Evolutionary conservation across 768 basidiomycete genomes (phyloP), one percentile per base, ranked within the genome.

Genomic region (Suillus americanus): DNA sequence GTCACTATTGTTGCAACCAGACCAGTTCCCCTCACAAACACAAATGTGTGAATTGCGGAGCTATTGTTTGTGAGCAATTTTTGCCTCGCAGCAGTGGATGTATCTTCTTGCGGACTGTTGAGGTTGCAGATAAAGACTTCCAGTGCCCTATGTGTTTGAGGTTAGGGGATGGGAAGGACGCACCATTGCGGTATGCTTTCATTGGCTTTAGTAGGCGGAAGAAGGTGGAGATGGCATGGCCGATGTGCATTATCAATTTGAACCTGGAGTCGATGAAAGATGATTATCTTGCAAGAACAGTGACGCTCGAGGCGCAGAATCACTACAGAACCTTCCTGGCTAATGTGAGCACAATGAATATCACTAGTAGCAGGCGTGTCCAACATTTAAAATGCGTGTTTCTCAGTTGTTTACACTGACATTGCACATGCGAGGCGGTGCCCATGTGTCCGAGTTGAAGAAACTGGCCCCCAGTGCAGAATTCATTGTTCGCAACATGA

Each of bases 121-220:
- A 23, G 9, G 2, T 1, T 12, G 0, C 1, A 3, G n/a, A 20
- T 2, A 23, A 5, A 1, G 45, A 20, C 0, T 46, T 46, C 12
- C 3, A 0, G 20, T 46, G 45, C 8, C 45, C n/a, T 20, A 4
- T 23, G 3, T 46, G 45, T 9, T 46, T 18, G 2, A 41, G 41
- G 41, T 10, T 2, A 0, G n/a, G 10, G 4, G 45, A 23, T 6
- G n/a, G n/a, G 9, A 46, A 46, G 10, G n/a, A 23, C 2, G 3
- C 2, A 9, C 45, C 8, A 0, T 23, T 46, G n/a, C 8, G 3
- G 37, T 61, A 61, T 10, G 28, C 7, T 0, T 61, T 61, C 20
- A 28, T 46, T 2, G 25, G 60, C 0, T 61, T 40, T 30, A 18
- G 43, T 0, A 10, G 9, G 10, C 10, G 28, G 1, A 33, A n/a